phyloP scores from a whole-genome alignment of 1,284 basidiomycete species.

The Rhizopogon hawkerae region DNA sequence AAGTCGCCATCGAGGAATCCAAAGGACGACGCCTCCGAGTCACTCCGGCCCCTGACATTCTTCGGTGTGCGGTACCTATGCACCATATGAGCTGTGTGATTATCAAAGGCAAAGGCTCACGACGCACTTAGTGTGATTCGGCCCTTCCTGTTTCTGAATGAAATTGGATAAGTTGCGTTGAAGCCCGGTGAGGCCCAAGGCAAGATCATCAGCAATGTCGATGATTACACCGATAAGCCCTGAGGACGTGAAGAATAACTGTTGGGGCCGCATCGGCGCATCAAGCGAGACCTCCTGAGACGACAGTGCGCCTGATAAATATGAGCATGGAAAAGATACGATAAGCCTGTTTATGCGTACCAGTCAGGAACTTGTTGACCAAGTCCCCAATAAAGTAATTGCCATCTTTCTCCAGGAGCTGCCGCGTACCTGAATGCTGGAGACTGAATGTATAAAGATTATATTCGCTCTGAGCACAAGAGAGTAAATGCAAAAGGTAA shows the following conservation, averaged over 20 bases:
- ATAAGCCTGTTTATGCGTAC: conserved; percentile 36
- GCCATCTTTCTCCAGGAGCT: conserved; percentile 52
- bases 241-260: conserved; percentile 72
- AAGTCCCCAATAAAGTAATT: conserved; percentile 62
- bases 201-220: conserved; percentile 49
- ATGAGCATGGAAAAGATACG: conserved; percentile 7
- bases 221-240: conserved; percentile 78
- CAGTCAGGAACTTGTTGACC: conserved; percentile 61
- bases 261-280: conserved; percentile 42
- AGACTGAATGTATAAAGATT: conserved; percentile 70
- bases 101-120: neutral
- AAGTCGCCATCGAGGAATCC: conserved; percentile 92
- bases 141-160: conserved; percentile 48
- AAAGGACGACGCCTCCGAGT: conserved; percentile 44
- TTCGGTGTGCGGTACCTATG: conserved; percentile 63
- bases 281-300: conserved; percentile 30
- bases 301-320: conserved; percentile 35
- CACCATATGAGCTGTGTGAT: neutral
- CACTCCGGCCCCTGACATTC: conserved; percentile 44
- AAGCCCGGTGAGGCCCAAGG: conserved; percentile 63
- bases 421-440: conserved; percentile 31
- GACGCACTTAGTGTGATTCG: conserved; percentile 58
- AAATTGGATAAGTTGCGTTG: conserved; percentile 69
- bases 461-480: conserved; percentile 48
- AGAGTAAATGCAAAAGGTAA: conserved; percentile 4